Base-by-base conservation (phyloP, 345 rosid species). In the Citrus glauca region DNA sequence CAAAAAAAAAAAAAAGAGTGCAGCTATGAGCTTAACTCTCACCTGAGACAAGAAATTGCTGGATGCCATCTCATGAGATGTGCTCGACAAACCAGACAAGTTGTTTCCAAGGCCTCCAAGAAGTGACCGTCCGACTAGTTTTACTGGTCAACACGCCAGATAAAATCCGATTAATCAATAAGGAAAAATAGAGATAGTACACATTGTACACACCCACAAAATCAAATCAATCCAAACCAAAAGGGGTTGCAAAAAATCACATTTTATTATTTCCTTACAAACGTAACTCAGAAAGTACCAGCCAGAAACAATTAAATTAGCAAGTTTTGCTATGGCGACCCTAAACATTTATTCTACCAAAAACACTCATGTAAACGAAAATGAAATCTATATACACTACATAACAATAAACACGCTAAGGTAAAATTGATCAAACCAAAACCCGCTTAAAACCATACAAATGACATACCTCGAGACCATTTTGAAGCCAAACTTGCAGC, bases 21-120 rank as follows among this genome's bases (percentile, higher is more conserved):
- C 28, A 62, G 35, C 40, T 3, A 63, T 30, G 45, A 61, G 28
- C 28, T 74, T 64, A 65, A 32, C 33, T 63, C 45, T 56, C 38
- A 80, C 83, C 83, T 76, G 80, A 28, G 28, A 71, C 42, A 76
- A 76, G 35, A 64, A 71, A 70, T 37, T 70, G 66, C 32, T 25
- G 66, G 56, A 35, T 35, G 60, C 9, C 50, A 60, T 70, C 45
- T 53, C 70, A 27, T 9, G 20, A 13, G 77, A 66, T 70, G 79
- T n/a, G 77, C 72, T 70, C 45, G 48, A 24, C 53, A 71, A 75
- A 63, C 79, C 67, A 65, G 78, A 50, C 63, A 64, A 32, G 59
- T 62, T 75, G 63, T 75, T 75, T 22, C 48, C 71, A 48, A 75
- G 70, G 78, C 71, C 63, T 19, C 71, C 78, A 25, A 65, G 14